Evolutionary conservation across 805 yeast species (phyloP).

Genomic region (Kluyveromyces siamensis): DNA sequence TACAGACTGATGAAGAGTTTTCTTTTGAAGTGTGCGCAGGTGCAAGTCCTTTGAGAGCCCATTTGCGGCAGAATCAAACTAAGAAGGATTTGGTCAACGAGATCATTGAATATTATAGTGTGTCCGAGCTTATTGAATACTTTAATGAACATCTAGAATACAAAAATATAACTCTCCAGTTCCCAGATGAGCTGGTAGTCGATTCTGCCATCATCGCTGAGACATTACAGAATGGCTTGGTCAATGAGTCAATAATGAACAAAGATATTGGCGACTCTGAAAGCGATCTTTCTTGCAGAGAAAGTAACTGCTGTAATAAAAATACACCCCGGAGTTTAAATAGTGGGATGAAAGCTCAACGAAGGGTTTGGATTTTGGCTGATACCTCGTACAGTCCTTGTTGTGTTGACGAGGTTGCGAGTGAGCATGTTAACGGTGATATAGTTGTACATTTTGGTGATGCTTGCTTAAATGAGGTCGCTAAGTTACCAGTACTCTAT

Average conservation of each 20-base stretch:
- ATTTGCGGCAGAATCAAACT: slow-evolving; percentile 23
- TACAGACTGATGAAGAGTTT: slow-evolving; percentile 54
- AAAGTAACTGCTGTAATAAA: neutral
- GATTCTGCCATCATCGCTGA: slow-evolving; percentile 71
- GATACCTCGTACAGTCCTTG: slow-evolving; percentile 95
- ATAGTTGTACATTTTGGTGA: slow-evolving; percentile 89
- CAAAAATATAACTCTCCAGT: slow-evolving; percentile 68
- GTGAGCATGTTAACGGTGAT: slow-evolving; percentile 83
- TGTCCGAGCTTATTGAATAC: slow-evolving; percentile 38
- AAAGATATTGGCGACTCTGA: neutral
- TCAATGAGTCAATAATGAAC: slow-evolving; percentile 1
- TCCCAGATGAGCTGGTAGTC: slow-evolving; percentile 71
- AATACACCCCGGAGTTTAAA: slow-evolving; percentile 1
- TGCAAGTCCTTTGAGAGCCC: slow-evolving; percentile 16
- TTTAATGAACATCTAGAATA: slow-evolving; percentile 32
- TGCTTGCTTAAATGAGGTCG: slow-evolving; percentile 79
- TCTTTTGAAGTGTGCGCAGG: slow-evolving; percentile 36
- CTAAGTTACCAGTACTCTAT: slow-evolving; percentile 64
- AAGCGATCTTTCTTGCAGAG: neutral
- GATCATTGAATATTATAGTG: slow-evolving; percentile 45
- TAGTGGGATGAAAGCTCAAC: slow-evolving; percentile 5
- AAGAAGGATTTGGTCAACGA: slow-evolving; percentile 20
- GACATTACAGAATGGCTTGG: slow-evolving; percentile 36
- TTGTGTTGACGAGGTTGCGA: slow-evolving; percentile 95
- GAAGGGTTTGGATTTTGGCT: slow-evolving; percentile 72